phyloP scores from a whole-genome alignment of 306 rosid species.

The Hylodesmum podocarpum region DNA sequence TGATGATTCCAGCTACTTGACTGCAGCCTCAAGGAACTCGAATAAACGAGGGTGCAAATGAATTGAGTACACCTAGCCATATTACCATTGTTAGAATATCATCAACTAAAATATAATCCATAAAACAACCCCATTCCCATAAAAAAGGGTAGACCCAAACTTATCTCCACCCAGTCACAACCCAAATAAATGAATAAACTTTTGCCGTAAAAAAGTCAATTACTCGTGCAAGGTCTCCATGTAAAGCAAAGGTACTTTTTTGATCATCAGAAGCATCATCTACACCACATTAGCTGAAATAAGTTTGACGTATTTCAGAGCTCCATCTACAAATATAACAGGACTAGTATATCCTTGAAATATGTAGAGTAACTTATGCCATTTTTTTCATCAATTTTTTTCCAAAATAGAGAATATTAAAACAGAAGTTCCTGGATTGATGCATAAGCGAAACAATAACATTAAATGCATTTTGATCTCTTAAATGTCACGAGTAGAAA shows the following conservation, averaged over 20 bases:
- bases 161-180: not conserved
- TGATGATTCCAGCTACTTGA: constrained; percentile 94
- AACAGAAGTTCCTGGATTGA: too few relatives aligned
- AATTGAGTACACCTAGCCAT: constrained; percentile 75
- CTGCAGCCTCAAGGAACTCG: constrained; percentile 83
- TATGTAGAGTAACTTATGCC: not conserved
- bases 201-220: not conserved
- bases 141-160: not conserved
- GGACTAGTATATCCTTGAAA: not conserved
- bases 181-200: not conserved
- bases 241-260: constrained; percentile 96
- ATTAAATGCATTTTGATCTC: too few relatives aligned
- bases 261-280: constrained; percentile 95
- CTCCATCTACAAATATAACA: not conserved
- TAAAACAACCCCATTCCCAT: not conserved
- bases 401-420: too few relatives aligned
- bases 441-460: too few relatives aligned
- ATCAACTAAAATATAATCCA: constrained; percentile 1
- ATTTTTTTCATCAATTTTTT: too few relatives aligned
- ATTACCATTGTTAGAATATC: constrained; percentile 28
- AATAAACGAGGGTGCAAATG: constrained; percentile 84
- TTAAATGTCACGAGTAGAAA: too few relatives aligned
- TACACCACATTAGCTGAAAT: constrained; percentile 78
- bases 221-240: constrained; percentile 99
- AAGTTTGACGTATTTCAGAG: constrained; percentile 10